Base-by-base conservation (phyloP, 2,329 filamentous ascomycete genomes). In the Chalara sp. region DNA sequence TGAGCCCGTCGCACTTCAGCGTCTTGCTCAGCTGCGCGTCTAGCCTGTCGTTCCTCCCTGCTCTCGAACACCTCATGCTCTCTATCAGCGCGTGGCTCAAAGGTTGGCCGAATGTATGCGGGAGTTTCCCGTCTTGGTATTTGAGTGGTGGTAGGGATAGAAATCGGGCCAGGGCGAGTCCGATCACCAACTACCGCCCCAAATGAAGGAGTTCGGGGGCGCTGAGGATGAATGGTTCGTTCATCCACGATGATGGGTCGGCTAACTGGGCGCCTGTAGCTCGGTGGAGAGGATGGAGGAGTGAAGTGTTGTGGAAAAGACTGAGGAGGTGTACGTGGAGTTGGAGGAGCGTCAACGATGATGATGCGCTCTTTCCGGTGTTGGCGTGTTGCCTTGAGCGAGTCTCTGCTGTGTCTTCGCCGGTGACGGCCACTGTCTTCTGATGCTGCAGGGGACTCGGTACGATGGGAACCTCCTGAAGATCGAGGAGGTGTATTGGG, bases 321-420 rank as follows among this genome's bases (percentile, higher is more conserved):
- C 54, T 69, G 72, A n/a, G 75, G 72, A 30, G 75, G 72, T 31
- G 73, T 74, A 50, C 70, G 68, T 35, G 74, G 70, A 6, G 70
- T 71, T 10, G 73, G 69, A 3, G 72, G 72, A 55, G 66, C 67
- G 53, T 76, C 70, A 47, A 73, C 67, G 50, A 78, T 66, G 49
- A 73, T 58, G 48, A 72, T 66, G 50, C 73, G 71, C 54, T 77
- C 73, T 46, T 67, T 66, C 51, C 65, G 66, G 42, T 67, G 58
- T 37, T 57, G 53, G 28, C 61, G 55, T 35, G 50, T 58, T 52
- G 58, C 54, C 52, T 49, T 53, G 12, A 54, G 35, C 6, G 54
- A 45, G 43, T 8, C 8, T 13, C 5, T 45, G 64, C 62, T 49
- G 58, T 57, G 64, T 68, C 31, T 66, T 62, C 52, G 48, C 64